phyloP scores from a whole-genome alignment of 495 filamentous ascomycete species.

The Aspergillus diversus region DNA sequence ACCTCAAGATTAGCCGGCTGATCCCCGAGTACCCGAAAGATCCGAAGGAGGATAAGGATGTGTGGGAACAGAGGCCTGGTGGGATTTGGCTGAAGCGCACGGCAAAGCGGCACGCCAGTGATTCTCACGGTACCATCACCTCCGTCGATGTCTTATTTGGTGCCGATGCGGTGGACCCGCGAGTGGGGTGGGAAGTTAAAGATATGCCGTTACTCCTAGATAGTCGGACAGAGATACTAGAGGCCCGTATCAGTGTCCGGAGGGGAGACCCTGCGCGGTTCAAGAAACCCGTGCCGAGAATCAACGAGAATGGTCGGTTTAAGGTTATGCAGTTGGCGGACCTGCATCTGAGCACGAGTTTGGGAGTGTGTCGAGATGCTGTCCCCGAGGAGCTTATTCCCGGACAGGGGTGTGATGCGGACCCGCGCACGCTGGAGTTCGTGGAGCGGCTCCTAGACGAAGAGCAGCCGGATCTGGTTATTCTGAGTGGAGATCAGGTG shows the following conservation, averaged over 20 bases:
- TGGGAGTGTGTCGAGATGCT: slow-evolving; percentile 81
- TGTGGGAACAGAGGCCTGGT: slow-evolving; percentile 79
- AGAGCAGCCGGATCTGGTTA: slow-evolving; percentile 88
- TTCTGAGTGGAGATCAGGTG: slow-evolving; percentile 91
- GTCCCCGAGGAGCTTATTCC: slow-evolving; percentile 67
- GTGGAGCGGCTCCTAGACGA: slow-evolving; percentile 79
- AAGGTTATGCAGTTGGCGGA: slow-evolving; percentile 96
- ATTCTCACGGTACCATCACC: slow-evolving; percentile 77
- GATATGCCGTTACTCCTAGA: slow-evolving; percentile 71
- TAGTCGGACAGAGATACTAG: slow-evolving; percentile 59
- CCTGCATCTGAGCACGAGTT: slow-evolving; percentile 86
- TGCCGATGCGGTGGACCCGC: slow-evolving; percentile 87
- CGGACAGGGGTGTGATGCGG: slow-evolving; percentile 83
- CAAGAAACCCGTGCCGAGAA: slow-evolving; percentile 69
- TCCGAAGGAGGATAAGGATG: slow-evolving; percentile 57
- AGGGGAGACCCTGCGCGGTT: slow-evolving; percentile 63
- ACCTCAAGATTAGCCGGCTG: slow-evolving; percentile 77
- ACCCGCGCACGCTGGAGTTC: slow-evolving; percentile 90
- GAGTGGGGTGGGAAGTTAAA: slow-evolving; percentile 77
- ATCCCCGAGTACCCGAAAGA: slow-evolving; percentile 66
- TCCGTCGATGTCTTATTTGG: slow-evolving; percentile 91
- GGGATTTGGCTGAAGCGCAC: slow-evolving; percentile 90
- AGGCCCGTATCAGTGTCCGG: slow-evolving; percentile 74
- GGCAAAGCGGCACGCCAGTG: slow-evolving; percentile 73
- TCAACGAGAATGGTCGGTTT: slow-evolving; percentile 88